Conservation (phyloP, 2,329 filamentous ascomycete species). For the Shiraia bambusicola region DNA sequence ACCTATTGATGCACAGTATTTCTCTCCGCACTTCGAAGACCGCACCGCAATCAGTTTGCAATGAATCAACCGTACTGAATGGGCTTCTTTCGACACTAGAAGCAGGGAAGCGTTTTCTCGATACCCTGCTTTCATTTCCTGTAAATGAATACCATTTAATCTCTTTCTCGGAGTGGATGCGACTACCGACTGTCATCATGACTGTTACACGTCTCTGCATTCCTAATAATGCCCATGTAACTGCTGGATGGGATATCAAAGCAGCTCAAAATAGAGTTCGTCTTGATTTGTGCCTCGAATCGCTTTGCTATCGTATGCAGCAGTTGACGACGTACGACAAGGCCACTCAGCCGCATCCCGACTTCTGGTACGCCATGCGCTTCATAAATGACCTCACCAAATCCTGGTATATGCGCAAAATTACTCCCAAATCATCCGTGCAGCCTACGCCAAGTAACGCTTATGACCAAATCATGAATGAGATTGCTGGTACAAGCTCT, state of each 20-base stretch:
- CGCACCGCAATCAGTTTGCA: neutral
- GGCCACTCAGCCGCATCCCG: slow-evolving; percentile 23
- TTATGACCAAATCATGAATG: slow-evolving; percentile 10
- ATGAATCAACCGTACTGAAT: slow-evolving; percentile 22
- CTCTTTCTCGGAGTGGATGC: slow-evolving; percentile 39
- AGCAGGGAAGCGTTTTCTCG: slow-evolving; percentile 68
- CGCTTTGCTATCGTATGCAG: slow-evolving; percentile 39
- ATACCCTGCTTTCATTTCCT: slow-evolving; percentile 68
- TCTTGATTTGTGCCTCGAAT: slow-evolving; percentile 37
- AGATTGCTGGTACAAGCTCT: slow-evolving; percentile 10
- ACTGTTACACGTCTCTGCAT: slow-evolving; percentile 34
- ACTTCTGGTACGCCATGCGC: slow-evolving; percentile 37
- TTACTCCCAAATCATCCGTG: slow-evolving; percentile 6
- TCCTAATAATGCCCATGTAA: slow-evolving; percentile 22
- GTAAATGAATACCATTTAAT: slow-evolving; percentile 54
- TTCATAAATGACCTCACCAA: slow-evolving; percentile 34
- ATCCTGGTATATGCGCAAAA: slow-evolving; percentile 33
- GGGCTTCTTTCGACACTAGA: slow-evolving; percentile 46
- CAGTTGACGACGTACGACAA: slow-evolving; percentile 28
- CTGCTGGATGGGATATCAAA: slow-evolving; percentile 35
- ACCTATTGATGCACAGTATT: slow-evolving; percentile 31
- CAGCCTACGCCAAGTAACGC: slow-evolving; percentile 2
- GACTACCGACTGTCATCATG: slow-evolving; percentile 33
- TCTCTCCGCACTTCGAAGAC: slow-evolving; percentile 20
- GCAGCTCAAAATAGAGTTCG: slow-evolving; percentile 35